Evolutionary conservation across 495 filamentous ascomycete genomes (phyloP), one percentile per base, ranked within the genome.

Genomic region (Aspergillus avenaceus): DNA sequence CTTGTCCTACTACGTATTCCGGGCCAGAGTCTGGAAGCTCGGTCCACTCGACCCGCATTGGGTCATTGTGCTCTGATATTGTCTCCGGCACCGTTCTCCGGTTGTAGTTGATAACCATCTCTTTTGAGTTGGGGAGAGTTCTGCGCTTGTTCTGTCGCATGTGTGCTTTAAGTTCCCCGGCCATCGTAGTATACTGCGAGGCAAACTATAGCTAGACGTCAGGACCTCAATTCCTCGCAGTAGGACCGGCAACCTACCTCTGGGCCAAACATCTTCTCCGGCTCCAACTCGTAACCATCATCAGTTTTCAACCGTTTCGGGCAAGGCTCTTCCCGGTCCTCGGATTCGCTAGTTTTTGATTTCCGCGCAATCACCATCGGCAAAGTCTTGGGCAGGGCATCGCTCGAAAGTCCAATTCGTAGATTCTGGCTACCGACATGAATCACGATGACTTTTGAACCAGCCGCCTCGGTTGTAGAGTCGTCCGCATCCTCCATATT

Each of bases 351-450:
- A 45, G 80, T 79, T 16, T 70, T 61, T 55, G 84, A 86, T 59
- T 82, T 88, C 47, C 85, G 81, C 9, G 91, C 93, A 58, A 97
- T 87, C 0, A 87, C 83, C 87, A 95, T 97, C 4, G 95, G 95
- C 24, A 97, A 78, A 2, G 88, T 92, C 69, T 91, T 96, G 0
- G 93, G 93, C 26, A 98, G 68, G 18, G 91, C 93, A 74, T 98
- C 93, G 60, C 88, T 97, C 5, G 92, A 88, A 41, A 97, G 77
- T 0, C 93, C 93, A 53, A 98, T 90, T 26, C 93, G 79, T 46
- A 97, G 66, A 50, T 97, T 97, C 70, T 98, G 93, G 61, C 91
- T 96, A n/a, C 93, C 93, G n/a, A 92, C 80, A 63, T 98, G 93
- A 47, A 98, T 88, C 27, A 97, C 86, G 61, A 98, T 91, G 46